Conservation (phyloP, 331 rosid species). For the Phaseolus coccineus region DNA sequence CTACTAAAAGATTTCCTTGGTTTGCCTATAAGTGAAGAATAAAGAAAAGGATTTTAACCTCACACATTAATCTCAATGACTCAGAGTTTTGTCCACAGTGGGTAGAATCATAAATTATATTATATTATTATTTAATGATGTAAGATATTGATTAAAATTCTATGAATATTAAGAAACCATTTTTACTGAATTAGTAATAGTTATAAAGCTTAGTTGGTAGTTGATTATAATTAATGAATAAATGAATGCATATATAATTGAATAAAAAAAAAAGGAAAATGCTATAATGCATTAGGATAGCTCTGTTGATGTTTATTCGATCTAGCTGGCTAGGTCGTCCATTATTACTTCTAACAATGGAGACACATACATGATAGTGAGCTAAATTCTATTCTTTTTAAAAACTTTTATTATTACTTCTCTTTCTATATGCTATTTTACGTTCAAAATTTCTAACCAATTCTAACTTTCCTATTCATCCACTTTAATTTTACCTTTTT, state of each 20-base stretch:
- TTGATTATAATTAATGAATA: neutral
- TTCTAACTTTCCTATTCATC: conserved; percentile 22
- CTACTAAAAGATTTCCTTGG: too few relatives aligned
- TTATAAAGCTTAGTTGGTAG: neutral
- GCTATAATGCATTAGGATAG: neutral
- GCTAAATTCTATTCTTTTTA: conserved; percentile 14
- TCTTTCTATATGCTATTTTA: conserved; percentile 16
- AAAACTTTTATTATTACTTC: conserved; percentile 11
- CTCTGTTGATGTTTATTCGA: conserved; percentile 15
- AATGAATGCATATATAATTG: neutral
- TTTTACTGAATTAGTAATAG: too few relatives aligned
- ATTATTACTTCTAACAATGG: conserved; percentile 41
- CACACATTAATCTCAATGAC: too few relatives aligned
- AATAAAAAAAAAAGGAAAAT: neutral
- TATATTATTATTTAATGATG: too few relatives aligned
- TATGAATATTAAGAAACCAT: too few relatives aligned
- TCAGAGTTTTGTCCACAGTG: too few relatives aligned
- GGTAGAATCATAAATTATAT: too few relatives aligned
- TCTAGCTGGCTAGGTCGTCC: conserved; percentile 34
- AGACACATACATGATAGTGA: conserved; percentile 32
- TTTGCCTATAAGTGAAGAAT: too few relatives aligned
- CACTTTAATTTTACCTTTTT: conserved; percentile 36
- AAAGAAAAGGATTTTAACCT: too few relatives aligned
- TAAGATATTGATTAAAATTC: too few relatives aligned
- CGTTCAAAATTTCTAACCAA: neutral